Percentiles rank a stretch among this genome's conserved stretches.
These are phyloP conservation scores for Aspergillus proliferans DNA, from an alignment of 2,329 filamentous ascomycete species.

Conservation along the genomic window DNA sequence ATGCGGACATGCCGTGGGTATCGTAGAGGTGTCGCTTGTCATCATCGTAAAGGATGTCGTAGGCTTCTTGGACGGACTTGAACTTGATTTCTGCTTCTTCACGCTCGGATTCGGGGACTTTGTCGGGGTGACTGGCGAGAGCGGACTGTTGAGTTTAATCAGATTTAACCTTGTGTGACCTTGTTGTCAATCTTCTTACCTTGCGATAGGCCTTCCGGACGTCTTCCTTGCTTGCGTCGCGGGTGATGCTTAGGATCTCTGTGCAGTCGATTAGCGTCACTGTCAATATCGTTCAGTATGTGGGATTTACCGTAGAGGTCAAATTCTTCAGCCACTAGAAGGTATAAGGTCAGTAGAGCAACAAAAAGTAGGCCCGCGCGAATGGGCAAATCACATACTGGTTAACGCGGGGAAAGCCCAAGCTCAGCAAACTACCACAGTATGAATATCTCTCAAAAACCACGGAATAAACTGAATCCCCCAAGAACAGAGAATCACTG, in stretches of 20 bases:
- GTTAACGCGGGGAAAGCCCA: background rate
- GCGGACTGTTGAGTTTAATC: conserved; percentile 56
- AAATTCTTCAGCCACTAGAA: conserved; percentile 36
- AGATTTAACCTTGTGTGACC: background rate
- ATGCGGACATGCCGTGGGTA: conserved; percentile 89
- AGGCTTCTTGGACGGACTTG: conserved; percentile 87
- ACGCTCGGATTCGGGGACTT: conserved; percentile 79
- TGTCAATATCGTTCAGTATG: background rate
- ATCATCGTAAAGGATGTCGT: conserved; percentile 96
- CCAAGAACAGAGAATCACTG: too few relatives aligned
- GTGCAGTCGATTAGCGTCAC: conserved; percentile 10
- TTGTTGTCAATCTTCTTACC: conserved; percentile 43
- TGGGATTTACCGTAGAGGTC: conserved; percentile 56
- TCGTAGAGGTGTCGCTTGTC: conserved; percentile 91
- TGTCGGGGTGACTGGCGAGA: conserved; percentile 86
- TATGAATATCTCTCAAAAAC: too few relatives aligned
- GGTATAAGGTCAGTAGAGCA: conserved; percentile 12
- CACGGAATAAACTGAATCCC: background rate
- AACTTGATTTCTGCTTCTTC: conserved; percentile 84
- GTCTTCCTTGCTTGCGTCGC: conserved; percentile 65
- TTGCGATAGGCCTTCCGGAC: conserved; percentile 97
- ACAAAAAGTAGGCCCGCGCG: background rate
- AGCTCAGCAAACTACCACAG: background rate
- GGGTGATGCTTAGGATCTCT: conserved; percentile 76
- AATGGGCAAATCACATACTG: background rate